A percentile compares a stretch with the other conserved stretches of the same genome.
These are phyloP conservation scores for Talaromyces pinophilus DNA, from an alignment of 2,329 filamentous ascomycete species.

Conservation along the genomic window DNA sequence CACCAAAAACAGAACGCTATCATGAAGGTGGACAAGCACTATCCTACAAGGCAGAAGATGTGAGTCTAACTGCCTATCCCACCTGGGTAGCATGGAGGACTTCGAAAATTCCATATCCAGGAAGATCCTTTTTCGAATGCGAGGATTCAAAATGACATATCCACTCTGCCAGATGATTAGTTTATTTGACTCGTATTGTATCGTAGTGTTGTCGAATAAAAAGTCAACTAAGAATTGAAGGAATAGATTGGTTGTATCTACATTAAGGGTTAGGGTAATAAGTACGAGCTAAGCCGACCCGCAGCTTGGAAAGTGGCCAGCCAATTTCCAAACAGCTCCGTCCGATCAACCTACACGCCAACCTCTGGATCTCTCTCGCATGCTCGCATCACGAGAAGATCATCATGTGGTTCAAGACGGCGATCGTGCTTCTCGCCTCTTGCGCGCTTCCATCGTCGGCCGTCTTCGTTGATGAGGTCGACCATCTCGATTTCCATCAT, in stretches of 20 bases:
- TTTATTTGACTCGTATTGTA: neutral
- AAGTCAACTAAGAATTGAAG: neutral
- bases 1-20: neutral
- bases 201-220: neutral
- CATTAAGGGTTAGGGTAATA: neutral
- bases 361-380: constrained; percentile 29
- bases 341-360: neutral
- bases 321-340: neutral
- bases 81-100: neutral
- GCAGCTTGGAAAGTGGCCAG: constrained; percentile 6
- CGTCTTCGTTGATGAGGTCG: constrained; percentile 88
- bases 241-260: neutral
- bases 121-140: neutral
- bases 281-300: neutral
- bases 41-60: neutral
- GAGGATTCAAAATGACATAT: neutral
- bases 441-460: constrained; percentile 60
- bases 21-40: neutral
- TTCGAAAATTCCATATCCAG: neutral
- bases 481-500: constrained; percentile 89
- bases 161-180: neutral
- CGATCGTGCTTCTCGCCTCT: constrained; percentile 41
- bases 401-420: constrained; percentile 46
- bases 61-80: neutral
- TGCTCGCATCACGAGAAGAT: constrained; percentile 34